phyloP scores from a whole-genome alignment of 2,329 filamentous ascomycete genomes.

The Phaeosphaeria sp. region DNA sequence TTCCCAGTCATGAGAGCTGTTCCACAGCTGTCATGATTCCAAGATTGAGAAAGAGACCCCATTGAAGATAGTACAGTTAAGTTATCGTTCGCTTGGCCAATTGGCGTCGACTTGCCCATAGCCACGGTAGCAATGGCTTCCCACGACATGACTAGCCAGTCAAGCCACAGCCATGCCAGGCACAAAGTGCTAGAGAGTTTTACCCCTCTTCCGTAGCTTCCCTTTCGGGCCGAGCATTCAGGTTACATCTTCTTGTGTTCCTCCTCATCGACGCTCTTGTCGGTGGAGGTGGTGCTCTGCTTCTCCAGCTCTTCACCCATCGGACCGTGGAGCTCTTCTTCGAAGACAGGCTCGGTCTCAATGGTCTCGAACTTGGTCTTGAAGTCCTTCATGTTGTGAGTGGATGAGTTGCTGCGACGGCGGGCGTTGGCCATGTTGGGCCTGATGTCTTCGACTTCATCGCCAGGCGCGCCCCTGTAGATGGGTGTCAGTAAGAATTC shows the following conservation, averaged over 20 bases:
- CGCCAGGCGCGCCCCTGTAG: conserved; percentile 78
- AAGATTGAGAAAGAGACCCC: conserved; percentile 14
- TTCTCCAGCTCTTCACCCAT: conserved; percentile 63
- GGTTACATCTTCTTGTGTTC: conserved; percentile 55
- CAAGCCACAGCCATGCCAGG: conserved; percentile 22
- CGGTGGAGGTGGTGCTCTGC: conserved; percentile 58
- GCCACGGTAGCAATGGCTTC: conserved; percentile 19
- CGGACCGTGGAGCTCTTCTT: conserved; percentile 81
- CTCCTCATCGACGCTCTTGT: conserved; percentile 65
- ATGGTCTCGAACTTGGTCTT: conserved; percentile 97
- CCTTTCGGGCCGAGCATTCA: conserved; percentile 14
- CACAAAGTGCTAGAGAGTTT: conserved; percentile 9
- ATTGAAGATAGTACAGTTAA: conserved; percentile 33
- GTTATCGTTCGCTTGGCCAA: conserved; percentile 19
- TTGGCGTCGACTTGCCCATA: conserved; percentile 16
- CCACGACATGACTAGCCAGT: conserved; percentile 33
- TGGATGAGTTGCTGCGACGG: conserved; percentile 91
- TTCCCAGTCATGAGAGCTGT: conserved; percentile 20
- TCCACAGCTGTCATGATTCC: conserved; percentile 16
- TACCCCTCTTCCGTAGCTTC: conserved; percentile 9
- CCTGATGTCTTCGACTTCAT: conserved; percentile 82
- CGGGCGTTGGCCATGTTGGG: conserved; percentile 87
- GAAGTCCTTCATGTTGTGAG: conserved; percentile 74
- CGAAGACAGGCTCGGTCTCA: conserved; percentile 89
- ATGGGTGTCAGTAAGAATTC: conserved; percentile 18